Base-by-base conservation (phyloP, 2,329 filamentous ascomycete genomes). In the Ascocoryne sarcoides region DNA sequence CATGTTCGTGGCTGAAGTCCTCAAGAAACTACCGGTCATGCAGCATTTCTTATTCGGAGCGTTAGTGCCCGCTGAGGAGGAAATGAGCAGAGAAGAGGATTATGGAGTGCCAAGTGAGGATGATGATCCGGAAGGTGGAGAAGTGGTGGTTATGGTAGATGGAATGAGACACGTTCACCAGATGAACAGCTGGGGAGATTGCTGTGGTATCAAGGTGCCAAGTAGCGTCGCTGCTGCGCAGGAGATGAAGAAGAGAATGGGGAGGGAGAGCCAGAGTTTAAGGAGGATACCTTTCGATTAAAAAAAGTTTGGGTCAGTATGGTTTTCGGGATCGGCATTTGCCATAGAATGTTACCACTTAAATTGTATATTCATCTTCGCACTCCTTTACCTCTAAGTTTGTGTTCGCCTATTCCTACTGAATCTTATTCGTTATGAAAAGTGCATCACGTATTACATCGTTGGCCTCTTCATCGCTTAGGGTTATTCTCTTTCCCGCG, bases 21-120 rank as follows among this genome's bases (percentile, higher is more conserved):
- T 98, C 37, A 80, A 84, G 21, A 98, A 98, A 63, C 62, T 98
- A 40, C 92, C 92, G 1, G 90, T 98, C 32, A 96, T 96, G 88
- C 92, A 98, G 65, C 93, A 98, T 62, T 98, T 98, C 54, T 59
- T 98, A 40, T 98, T 98, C 57, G 92, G 92, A 1, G 82, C 79
- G 7, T 63, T 98, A 37, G 71, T 98, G 2, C 82, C 86, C 0
- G 87, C 90, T 0, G 76, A 71, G 0, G 76, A 86, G 16, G 85
- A 77, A 1, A 96, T 98, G 92, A 84, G 77, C 47, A 72, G 69
- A 34, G 76, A 79, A 52, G 65, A 65, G 18, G 71, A 76, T 34
- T 63, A 64, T 1, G 71, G 66, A n/a, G 55, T 61, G 4, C 56
- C 59, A 2, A 60, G 60, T 3, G 67, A 70, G 31, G 72, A 71